Evolutionary conservation across 768 basidiomycete genomes (phyloP).

Genomic region (Hygrophorus pudorinus): DNA sequence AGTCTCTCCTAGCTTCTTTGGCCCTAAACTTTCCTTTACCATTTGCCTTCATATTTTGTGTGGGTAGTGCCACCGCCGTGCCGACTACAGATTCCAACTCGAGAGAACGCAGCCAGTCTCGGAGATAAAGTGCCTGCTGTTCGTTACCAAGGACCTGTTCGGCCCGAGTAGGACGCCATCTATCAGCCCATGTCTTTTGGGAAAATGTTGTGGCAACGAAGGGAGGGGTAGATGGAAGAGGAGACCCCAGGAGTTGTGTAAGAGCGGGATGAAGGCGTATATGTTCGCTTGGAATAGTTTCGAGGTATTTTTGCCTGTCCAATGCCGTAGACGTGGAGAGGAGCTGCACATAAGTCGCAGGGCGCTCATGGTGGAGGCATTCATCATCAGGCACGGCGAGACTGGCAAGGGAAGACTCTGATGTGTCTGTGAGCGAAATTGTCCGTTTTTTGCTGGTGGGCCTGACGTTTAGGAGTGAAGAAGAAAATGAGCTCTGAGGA

Average conservation of each 20-base stretch:
- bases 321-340: constrained; percentile 5
- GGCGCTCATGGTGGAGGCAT: neutral
- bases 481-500: constrained; percentile 22
- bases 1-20: constrained; percentile 22
- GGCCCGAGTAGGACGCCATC: constrained; percentile 66
- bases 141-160: constrained; percentile 76
- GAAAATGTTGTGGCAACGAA: constrained; percentile 13
- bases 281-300: constrained; percentile 16
- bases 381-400: neutral
- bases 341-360: neutral
- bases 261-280: constrained; percentile 39
- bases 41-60: constrained; percentile 12
- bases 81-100: constrained; percentile 40
- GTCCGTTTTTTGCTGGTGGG: neutral
- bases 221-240: constrained; percentile 10
- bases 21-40: constrained; percentile 17
- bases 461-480: neutral
- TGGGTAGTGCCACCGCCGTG: constrained; percentile 4
- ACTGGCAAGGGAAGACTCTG: neutral
- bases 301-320: constrained; percentile 11
- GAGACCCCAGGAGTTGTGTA: constrained; percentile 23
- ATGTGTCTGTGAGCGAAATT: neutral
- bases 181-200: constrained; percentile 57
- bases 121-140: constrained; percentile 54
- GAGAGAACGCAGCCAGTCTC: constrained; percentile 71